Evolutionary conservation across 2,329 filamentous ascomycete species (phyloP), one percentile per base, ranked within the genome.

Genomic region (Botrytis cinerea): DNA sequence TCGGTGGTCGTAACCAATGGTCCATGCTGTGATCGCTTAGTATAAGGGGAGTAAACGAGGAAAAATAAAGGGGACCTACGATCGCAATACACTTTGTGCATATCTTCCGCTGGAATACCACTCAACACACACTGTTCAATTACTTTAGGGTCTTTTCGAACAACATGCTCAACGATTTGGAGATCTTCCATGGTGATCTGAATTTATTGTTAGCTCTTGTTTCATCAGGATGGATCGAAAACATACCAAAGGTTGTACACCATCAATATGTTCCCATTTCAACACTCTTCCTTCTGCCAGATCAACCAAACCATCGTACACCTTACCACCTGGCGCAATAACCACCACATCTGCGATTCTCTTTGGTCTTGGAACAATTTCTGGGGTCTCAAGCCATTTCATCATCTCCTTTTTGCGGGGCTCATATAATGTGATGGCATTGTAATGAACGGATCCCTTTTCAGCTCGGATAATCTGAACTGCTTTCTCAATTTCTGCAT

Each of bases 11-110:
- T 94, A 97, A 67, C 95, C 95, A 82, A 98, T 97, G 0, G 95
- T 97, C 95, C 95, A 98, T 18, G 93, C 88, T 90, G 68, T 51
- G 69, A 61, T 73, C 72, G n/a, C 64, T 80, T 75, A 79, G 75
- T 45, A 72, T 40, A 66, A 46, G 69, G 68, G 60, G 40, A 35
- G 43, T 60, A 60, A 38, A 45, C 35, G 45, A 46, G 45, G 35
- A 25, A 45, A 38, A 35, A n/a, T 12, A 6, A 35, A n/a, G 59
- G 59, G 45, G 51, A 86, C 87, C 83, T 81, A 87, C 89, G 94
- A 81, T 98, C 95, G 82, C 94, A 97, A 85, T 97, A 97, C 66
- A 98, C 93, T 83, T 97, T 97, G 85, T 96, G 85, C 95, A 98
- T 97, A 75, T 97, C 93, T 77, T 92, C 87, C 73, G 87, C 87